A percentile compares a stretch with the other conserved stretches of the same genome.
These are phyloP conservation scores for Pleurotus pulmonarius DNA, from an alignment of 768 basidiomycete genomes.

Conservation along the genomic window DNA sequence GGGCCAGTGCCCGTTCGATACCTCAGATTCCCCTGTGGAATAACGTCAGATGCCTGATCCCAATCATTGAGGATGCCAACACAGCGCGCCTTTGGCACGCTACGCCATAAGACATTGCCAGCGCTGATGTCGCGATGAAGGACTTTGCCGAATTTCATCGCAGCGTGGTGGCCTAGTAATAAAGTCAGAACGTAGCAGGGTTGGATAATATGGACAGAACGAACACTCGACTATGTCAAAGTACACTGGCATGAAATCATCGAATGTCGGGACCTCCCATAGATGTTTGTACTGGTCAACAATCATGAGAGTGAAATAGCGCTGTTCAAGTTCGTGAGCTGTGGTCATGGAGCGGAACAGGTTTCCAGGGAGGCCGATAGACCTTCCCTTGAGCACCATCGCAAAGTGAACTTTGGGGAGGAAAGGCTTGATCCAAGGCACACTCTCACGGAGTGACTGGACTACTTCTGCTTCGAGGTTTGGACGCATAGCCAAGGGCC, in stretches of 20 bases:
- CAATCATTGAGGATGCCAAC: slow-evolving; percentile 24
- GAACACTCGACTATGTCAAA: slow-evolving; percentile 28
- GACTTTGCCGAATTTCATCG: slow-evolving; percentile 15
- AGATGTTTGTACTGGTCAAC: slow-evolving; percentile 17
- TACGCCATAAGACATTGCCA: slow-evolving; percentile 22
- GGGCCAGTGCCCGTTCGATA: slow-evolving; percentile 22
- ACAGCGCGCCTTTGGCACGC: not conserved
- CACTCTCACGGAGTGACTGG: not conserved
- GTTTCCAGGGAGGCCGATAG: slow-evolving; percentile 12
- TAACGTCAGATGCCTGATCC: slow-evolving; percentile 16
- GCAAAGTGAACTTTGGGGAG: slow-evolving; percentile 11
- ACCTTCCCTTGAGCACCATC: not conserved
- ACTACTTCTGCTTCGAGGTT: slow-evolving; percentile 10
- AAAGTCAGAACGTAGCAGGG: too few species aligned
- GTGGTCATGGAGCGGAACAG: not conserved
- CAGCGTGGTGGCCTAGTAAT: slow-evolving; percentile 20
- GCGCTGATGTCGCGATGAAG: slow-evolving; percentile 28
- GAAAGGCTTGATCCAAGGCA: slow-evolving; percentile 11
- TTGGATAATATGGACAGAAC: not conserved
- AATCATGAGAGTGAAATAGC: slow-evolving; percentile 16
- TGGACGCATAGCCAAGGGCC: slow-evolving; percentile 9
- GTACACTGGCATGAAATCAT: slow-evolving; percentile 23
- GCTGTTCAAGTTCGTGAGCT: slow-evolving; percentile 4
- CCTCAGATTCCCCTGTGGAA: not conserved
- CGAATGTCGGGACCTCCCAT: slow-evolving; percentile 15